Conservation (phyloP, 306 rosid species). For the Prunus mongolica region DNA sequence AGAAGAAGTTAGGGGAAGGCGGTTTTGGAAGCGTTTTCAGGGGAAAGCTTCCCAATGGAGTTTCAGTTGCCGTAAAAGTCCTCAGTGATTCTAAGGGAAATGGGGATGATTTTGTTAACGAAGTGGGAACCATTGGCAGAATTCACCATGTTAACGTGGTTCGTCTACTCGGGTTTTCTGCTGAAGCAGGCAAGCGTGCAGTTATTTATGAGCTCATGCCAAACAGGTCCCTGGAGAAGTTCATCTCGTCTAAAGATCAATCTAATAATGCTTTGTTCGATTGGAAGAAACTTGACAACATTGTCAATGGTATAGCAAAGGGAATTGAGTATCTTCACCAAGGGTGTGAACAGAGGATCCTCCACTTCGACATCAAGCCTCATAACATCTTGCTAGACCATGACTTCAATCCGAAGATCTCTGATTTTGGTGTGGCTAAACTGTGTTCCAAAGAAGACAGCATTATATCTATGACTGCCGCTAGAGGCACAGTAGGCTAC, state of each 20-base stretch:
- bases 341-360: slow-evolving; percentile 34
- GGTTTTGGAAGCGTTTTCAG: slow-evolving; percentile 37
- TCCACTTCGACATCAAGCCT: slow-evolving; percentile 47
- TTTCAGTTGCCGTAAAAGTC: background rate
- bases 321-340: slow-evolving; percentile 48
- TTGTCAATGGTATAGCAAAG: slow-evolving; percentile 35
- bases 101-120: slow-evolving; percentile 15
- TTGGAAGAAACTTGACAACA: slow-evolving; percentile 29
- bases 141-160: slow-evolving; percentile 46
- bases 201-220: slow-evolving; percentile 36
- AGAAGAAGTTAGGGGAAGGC: slow-evolving; percentile 33
- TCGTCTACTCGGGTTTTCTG: slow-evolving; percentile 43
- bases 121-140: slow-evolving; percentile 38
- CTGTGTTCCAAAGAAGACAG: slow-evolving; percentile 39
- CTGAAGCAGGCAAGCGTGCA: slow-evolving; percentile 36
- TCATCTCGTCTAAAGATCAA: slow-evolving; percentile 10
- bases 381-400: slow-evolving; percentile 36
- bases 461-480: slow-evolving; percentile 31
- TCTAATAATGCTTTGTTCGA: slow-evolving; percentile 16
- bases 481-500: slow-evolving; percentile 42
- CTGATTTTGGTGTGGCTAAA: slow-evolving; percentile 40
- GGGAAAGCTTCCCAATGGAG: slow-evolving; percentile 24
- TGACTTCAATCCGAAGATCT: slow-evolving; percentile 27
- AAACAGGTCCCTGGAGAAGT: slow-evolving; percentile 31
- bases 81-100: slow-evolving; percentile 3